These are phyloP conservation scores for Pestalotiopsis sp. DNA, from an alignment of 2,329 filamentous ascomycete species.

Conservation along the genomic window DNA sequence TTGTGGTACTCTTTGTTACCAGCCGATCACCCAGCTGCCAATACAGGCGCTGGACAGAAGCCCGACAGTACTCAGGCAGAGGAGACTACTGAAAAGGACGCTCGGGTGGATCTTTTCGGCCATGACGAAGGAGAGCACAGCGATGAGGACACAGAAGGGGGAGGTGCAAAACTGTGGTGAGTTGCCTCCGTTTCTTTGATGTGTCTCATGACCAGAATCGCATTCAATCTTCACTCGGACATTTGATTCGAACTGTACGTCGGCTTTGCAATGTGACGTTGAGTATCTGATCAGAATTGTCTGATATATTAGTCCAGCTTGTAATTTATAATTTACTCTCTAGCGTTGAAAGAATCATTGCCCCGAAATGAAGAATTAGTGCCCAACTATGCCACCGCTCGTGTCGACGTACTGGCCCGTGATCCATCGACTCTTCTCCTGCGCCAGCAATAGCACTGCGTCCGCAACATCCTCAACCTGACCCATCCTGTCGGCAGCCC, in stretches of 20 bases:
- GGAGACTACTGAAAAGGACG: not conserved
- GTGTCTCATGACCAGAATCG: not conserved
- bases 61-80: not conserved
- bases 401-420: slow-evolving; percentile 22
- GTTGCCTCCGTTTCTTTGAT: not conserved
- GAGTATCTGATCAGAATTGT: not conserved
- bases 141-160: not conserved
- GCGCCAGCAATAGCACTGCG: slow-evolving; percentile 20
- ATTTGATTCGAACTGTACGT: not conserved
- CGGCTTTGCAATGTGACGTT: not conserved
- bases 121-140: not conserved
- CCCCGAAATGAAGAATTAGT: not conserved
- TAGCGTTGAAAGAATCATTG: too few species aligned
- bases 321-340: not conserved
- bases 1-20: not conserved
- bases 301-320: not conserved
- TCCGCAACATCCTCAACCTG: slow-evolving; percentile 23
- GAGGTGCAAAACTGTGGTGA: not conserved
- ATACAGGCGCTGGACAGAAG: not conserved
- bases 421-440: slow-evolving; percentile 25
- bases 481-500: slow-evolving; percentile 18
- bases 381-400: slow-evolving; percentile 12
- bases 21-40: not conserved
- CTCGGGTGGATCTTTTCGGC: not conserved
- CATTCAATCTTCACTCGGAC: not conserved